phyloP scores from a whole-genome alignment of 75 land plant genomes.

The Cryptomeria japonica region DNA sequence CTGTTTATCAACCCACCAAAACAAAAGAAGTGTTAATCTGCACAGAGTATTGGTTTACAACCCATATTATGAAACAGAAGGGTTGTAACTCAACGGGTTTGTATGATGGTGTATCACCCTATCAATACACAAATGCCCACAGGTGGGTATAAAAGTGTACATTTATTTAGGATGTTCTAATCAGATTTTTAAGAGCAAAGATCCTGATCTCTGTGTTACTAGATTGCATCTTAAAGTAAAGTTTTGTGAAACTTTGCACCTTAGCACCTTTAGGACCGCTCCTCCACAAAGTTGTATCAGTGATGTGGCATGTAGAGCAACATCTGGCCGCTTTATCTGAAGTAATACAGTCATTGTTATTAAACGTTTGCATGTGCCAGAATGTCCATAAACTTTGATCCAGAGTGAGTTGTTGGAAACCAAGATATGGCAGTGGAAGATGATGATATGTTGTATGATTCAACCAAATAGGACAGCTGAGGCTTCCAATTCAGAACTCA shows the following conservation, averaged over 20 bases:
- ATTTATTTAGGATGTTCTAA: too few species aligned
- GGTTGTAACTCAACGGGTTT: neutral
- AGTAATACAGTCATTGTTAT: neutral
- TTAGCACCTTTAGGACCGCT: conserved; percentile 85
- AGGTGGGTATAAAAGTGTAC: too few species aligned
- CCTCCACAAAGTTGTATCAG: conserved; percentile 85
- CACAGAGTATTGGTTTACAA: too few species aligned
- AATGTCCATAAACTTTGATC: neutral
- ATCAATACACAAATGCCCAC: too few species aligned
- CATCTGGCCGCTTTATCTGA: conserved; percentile 8
- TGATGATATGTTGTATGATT: neutral
- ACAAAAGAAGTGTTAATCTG: too few species aligned
- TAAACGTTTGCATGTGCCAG: neutral
- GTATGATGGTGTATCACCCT: too few species aligned
- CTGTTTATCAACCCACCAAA: too few species aligned
- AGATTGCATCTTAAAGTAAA: neutral
- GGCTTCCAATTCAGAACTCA: neutral
- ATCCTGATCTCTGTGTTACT: neutral
- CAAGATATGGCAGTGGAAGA: neutral
- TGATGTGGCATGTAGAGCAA: conserved; percentile 82
- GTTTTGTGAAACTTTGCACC: conserved; percentile 22
- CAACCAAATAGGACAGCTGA: neutral
- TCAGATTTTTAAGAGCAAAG: neutral
- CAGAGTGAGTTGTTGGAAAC: neutral
- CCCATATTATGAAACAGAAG: neutral